Conservation (phyloP, 495 filamentous ascomycete genomes). For the Parathielavia appendiculata region DNA sequence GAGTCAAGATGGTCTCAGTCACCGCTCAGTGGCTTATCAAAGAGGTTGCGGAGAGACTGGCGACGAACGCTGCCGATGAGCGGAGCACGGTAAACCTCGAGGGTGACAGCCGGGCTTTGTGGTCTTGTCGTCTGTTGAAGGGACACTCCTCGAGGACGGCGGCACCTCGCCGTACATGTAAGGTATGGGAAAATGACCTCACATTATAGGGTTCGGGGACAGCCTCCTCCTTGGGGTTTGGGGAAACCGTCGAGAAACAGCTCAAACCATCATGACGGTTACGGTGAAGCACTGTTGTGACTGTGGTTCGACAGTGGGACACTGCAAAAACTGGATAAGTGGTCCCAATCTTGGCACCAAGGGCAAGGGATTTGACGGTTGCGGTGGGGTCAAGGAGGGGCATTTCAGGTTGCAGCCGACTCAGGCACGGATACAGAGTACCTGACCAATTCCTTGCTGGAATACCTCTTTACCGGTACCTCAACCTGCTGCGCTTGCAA, state of each 20-base stretch:
- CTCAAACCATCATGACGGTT: constrained; percentile 10
- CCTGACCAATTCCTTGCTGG: too few species aligned
- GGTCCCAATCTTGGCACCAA: constrained; percentile 4
- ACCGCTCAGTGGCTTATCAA: constrained; percentile 9
- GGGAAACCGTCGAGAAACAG: neutral
- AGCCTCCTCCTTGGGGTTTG: constrained; percentile 3
- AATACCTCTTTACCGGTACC: too few species aligned
- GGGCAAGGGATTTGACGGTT: neutral
- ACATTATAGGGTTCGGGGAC: constrained; percentile 6
- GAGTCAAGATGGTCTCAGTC: constrained; percentile 3
- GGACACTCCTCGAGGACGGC: constrained; percentile 2
- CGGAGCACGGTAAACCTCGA: neutral
- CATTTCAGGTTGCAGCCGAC: neutral
- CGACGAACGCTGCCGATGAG: constrained; percentile 2
- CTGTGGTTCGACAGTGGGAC: constrained; percentile 8
- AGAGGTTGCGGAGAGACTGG: neutral
- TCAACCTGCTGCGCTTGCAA: neutral
- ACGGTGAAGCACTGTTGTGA: constrained; percentile 4
- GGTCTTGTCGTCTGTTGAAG: constrained; percentile 3
- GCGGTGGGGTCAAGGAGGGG: constrained; percentile 7
- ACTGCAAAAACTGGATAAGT: neutral
- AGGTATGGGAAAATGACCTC: constrained; percentile 3
- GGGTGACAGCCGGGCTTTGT: constrained; percentile 6
- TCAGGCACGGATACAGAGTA: neutral
- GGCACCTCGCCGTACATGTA: constrained; percentile 11